Evolutionary conservation across 495 filamentous ascomycete genomes (phyloP).

Genomic region (Staphylotrichum tortipilum): DNA sequence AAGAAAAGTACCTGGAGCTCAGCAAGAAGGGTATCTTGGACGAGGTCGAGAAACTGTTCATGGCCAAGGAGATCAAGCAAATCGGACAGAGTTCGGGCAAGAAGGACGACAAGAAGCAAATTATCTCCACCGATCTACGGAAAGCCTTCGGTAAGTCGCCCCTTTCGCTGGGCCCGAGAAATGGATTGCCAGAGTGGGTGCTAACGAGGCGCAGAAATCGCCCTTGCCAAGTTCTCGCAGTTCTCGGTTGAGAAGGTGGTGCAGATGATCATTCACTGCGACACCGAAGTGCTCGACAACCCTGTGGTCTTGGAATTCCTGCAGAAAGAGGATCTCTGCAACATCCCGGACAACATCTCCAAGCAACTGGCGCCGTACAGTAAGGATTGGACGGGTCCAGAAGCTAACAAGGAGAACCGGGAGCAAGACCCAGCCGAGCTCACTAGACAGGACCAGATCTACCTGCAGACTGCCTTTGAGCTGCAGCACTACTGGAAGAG

Average conservation of each 20-base stretch:
- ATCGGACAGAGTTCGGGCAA: conserved; percentile 54
- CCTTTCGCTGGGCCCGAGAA: no score
- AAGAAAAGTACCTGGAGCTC: conserved; percentile 90
- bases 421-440: conserved; percentile 86
- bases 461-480: conserved; percentile 85
- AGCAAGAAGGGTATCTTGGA: conserved; percentile 89
- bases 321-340: conserved; percentile 83
- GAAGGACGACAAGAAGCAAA: conserved; percentile 92
- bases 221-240: conserved; percentile 80
- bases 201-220: conserved; percentile 56
- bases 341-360: conserved; percentile 77
- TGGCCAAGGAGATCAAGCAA: conserved; percentile 94
- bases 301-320: conserved; percentile 95
- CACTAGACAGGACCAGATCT: conserved; percentile 91
- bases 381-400: conserved; percentile 90
- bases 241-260: conserved; percentile 72
- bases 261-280: conserved; percentile 92
- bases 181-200: background rate
- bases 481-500: conserved; percentile 98
- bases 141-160: conserved; percentile 64
- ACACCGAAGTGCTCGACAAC: conserved; percentile 84
- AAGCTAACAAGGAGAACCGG: conserved; percentile 66
- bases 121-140: conserved; percentile 84
- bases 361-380: conserved; percentile 93
- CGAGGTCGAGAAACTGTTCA: conserved; percentile 93